Evolutionary conservation across 2,329 filamentous ascomycete genomes (phyloP).

Genomic region (Trichophyton verrucosum): DNA sequence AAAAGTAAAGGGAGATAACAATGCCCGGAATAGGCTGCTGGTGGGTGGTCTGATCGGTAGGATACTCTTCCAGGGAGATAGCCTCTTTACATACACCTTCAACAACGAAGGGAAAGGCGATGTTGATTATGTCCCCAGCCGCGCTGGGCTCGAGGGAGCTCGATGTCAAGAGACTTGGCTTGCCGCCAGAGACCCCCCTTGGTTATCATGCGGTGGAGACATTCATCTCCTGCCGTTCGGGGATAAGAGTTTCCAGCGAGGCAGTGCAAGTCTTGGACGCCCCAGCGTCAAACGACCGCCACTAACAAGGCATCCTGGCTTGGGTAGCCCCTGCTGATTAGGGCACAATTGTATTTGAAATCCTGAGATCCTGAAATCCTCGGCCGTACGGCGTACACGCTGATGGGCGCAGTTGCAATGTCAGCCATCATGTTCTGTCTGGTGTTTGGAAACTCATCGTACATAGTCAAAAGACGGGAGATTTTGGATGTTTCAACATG

Average conservation of each 20-base stretch:
- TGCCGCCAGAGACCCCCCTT: background rate
- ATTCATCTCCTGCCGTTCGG: conserved; percentile 1
- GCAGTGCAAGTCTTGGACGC: conserved; percentile 5
- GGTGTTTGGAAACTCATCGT: background rate
- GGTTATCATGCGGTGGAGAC: background rate
- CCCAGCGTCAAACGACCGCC: conserved; percentile 3
- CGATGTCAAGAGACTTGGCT: background rate
- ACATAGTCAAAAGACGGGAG: background rate
- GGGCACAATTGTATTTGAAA: background rate
- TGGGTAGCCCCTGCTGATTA: background rate
- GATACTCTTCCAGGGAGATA: background rate
- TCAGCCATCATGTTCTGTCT: background rate
- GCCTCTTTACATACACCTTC: conserved; percentile 1
- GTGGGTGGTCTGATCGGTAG: background rate
- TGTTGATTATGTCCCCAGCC: background rate
- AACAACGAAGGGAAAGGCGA: background rate
- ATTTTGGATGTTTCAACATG: background rate
- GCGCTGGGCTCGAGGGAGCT: background rate
- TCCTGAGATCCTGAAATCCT: background rate
- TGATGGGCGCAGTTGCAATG: background rate
- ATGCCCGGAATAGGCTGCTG: background rate
- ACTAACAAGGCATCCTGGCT: background rate
- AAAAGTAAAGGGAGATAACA: background rate
- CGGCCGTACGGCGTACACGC: background rate
- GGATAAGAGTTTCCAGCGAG: conserved; percentile 4